Evolutionary conservation across 805 yeast species (phyloP), one percentile per base, ranked within the genome.

Genomic region (Suhomyces faveliae): DNA sequence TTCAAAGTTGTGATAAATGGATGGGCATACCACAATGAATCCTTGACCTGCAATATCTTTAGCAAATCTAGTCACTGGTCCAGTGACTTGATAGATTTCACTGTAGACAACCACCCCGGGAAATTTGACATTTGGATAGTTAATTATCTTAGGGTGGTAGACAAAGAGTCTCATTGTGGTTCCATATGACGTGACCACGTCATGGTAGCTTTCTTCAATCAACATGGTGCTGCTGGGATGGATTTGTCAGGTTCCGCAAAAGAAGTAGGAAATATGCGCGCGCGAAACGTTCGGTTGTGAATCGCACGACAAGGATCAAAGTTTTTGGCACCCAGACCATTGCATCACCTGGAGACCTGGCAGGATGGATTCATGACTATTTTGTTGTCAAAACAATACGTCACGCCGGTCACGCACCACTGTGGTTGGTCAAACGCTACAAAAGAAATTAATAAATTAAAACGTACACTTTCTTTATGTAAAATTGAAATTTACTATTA

Each of bases 51-150:
- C 92, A 58, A 87, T 87, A 54, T 78, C 83, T 56, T 84, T 84
- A 24, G 89, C 92, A 60, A 87, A 83, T 51, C 94, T 70, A 5
- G 86, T 69, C 23, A 87, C 95, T 3, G 95, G 94, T 0, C 95
- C 95, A 6, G 89, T 83, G 40, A 73, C 92, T 65, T 87, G 95
- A 64, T 87, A 87, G 55, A 87, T 87, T 64, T 87, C 95, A 47
- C 88, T 81, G 67, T 81, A 87, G 12, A 86, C 88, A 27, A 87
- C 66, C 2, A 87, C 94, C 35, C 87, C 95, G 1, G 95, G 94
- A 60, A 86, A 87, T 60, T 81, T 83, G 47, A 87, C 94, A 35
- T 75, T 66, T n/a, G 94, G 92, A 66, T 84, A 86, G 46, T 83
- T 83, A 35, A 83, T 79, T 44, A 87, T 76, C 54, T 74, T 78